A percentile compares a stretch with the other conserved stretches of the same genome.
Conservation (phyloP, 257 asterid genomes). For the Asclepias syriaca region DNA sequence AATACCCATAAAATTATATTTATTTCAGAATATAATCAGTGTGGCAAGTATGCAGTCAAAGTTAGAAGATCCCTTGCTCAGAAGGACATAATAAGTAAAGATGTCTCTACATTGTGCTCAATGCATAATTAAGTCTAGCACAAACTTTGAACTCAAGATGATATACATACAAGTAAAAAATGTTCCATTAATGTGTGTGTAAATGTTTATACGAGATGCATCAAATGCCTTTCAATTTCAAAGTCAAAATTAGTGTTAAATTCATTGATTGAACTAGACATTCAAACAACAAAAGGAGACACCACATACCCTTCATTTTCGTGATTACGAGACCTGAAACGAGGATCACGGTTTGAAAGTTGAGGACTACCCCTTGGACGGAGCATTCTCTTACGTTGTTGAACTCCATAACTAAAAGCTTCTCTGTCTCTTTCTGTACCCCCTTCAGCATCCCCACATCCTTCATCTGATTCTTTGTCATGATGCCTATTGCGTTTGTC, state of each 20-base stretch:
- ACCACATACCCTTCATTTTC: conserved; percentile 77
- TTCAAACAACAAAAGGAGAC: neutral
- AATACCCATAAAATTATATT: neutral
- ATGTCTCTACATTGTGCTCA: neutral
- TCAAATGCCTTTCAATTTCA: neutral
- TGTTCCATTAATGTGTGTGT: neutral
- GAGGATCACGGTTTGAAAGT: conserved; percentile 60
- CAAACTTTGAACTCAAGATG: neutral
- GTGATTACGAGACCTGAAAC: conserved; percentile 52
- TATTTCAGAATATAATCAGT: neutral
- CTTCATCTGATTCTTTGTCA: conserved; percentile 76
- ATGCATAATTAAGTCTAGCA: neutral
- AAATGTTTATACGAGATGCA: neutral
- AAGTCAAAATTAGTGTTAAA: neutral
- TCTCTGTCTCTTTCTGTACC: conserved; percentile 66
- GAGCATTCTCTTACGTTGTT: conserved; percentile 86
- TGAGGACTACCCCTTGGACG: conserved; percentile 95
- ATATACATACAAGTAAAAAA: neutral
- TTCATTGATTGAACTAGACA: conserved; percentile 3
- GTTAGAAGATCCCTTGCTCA: neutral
- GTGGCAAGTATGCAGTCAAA: neutral
- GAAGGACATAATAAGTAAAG: neutral
- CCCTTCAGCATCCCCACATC: conserved; percentile 59
- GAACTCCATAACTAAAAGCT: conserved; percentile 60
- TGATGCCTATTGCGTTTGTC: conserved; percentile 63